phyloP scores from a whole-genome alignment of 331 rosid species.

The Erythrophleum ivorense region DNA sequence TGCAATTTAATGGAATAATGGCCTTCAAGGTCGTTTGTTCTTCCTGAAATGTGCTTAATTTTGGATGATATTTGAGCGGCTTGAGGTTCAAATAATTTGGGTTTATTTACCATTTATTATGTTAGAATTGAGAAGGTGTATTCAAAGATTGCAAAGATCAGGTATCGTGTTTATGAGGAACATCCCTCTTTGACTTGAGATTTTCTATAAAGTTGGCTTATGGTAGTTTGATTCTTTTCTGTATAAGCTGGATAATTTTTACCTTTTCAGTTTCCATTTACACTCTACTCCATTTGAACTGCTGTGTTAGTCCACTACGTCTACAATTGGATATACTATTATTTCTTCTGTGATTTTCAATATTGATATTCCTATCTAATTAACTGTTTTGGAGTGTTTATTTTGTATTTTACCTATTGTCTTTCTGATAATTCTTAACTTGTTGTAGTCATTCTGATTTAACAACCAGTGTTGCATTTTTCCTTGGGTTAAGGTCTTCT shows the following conservation, averaged over 20 bases:
- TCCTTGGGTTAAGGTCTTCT: constrained; percentile 26
- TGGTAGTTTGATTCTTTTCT: constrained; percentile 25
- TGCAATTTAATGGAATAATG: constrained; percentile 32
- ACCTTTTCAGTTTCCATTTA: background rate
- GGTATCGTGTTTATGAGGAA: constrained; percentile 35
- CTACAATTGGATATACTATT: background rate
- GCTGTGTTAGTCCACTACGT: background rate
- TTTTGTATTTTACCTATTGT: constrained; percentile 13
- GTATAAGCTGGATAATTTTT: background rate
- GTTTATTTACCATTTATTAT: constrained; percentile 36
- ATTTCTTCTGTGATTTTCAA: background rate
- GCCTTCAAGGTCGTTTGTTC: constrained; percentile 25
- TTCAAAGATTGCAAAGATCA: constrained; percentile 30
- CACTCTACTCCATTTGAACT: background rate
- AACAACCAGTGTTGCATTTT: background rate
- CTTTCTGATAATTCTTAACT: background rate
- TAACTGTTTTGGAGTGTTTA: background rate
- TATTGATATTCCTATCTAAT: background rate
- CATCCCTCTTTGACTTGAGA: constrained; percentile 2
- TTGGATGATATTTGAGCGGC: constrained; percentile 33
- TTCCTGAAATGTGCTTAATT: constrained; percentile 41
- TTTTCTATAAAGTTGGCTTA: constrained; percentile 14
- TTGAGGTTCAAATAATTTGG: constrained; percentile 34
- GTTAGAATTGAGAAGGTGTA: constrained; percentile 38
- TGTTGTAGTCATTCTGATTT: constrained; percentile 3